These are phyloP conservation scores for Mycena filopes DNA, from an alignment of 768 basidiomycete genomes.

Conservation along the genomic window DNA sequence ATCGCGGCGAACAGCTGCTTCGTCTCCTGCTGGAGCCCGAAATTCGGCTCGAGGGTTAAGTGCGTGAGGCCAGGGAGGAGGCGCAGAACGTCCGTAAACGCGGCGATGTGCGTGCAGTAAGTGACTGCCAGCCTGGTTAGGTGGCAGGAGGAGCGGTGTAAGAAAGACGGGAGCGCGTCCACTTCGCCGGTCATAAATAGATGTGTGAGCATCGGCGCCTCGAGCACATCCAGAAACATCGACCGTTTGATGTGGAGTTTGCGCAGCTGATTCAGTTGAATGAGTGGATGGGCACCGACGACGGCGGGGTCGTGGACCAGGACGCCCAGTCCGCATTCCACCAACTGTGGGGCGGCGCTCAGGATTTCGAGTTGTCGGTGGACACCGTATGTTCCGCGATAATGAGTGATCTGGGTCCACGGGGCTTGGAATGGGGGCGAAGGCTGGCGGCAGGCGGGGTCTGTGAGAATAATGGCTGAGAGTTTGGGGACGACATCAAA, in stretches of 20 bases:
- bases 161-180: neutral
- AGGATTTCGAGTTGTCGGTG: neutral
- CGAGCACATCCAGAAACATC: neutral
- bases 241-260: neutral
- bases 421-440: neutral
- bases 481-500: neutral
- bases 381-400: neutral
- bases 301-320: too few species aligned
- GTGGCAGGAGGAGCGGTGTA: neutral
- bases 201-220: neutral
- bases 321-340: conserved; percentile 1
- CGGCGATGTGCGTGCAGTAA: neutral
- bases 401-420: neutral
- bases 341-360: neutral
- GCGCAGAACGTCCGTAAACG: neutral
- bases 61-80: neutral
- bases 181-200: neutral
- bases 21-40: neutral
- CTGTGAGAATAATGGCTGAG: neutral
- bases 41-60: neutral
- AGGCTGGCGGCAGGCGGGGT: neutral
- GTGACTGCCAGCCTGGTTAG: neutral
- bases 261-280: neutral
- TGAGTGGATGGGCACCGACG: neutral
- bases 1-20: neutral